Evolutionary conservation across 768 basidiomycete genomes (phyloP).

Genomic region (Suillus americanus): DNA sequence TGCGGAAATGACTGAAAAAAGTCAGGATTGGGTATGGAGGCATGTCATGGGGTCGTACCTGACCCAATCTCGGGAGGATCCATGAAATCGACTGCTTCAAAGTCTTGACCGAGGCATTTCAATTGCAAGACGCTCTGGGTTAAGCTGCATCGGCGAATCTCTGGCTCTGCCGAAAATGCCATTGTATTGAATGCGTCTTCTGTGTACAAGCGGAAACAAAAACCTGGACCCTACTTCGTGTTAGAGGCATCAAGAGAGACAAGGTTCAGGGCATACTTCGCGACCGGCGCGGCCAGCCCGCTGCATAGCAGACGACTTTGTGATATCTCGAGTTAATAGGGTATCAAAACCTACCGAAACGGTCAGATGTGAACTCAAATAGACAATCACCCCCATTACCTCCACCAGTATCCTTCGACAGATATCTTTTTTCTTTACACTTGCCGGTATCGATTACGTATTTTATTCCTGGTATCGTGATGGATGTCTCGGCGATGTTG

Average conservation of each 20-base stretch:
- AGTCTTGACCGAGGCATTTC: constrained; percentile 78
- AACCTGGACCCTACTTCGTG: constrained; percentile 61
- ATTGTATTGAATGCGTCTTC: constrained; percentile 73
- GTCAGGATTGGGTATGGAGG: neutral
- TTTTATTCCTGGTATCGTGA: constrained; percentile 94
- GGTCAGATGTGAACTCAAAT: neutral
- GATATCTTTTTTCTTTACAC: constrained; percentile 90
- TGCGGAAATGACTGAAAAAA: constrained; percentile 52
- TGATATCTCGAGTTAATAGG: constrained; percentile 77
- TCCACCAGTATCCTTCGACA: constrained; percentile 67
- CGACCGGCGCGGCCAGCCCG: constrained; percentile 96
- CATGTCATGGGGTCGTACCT: constrained; percentile 48
- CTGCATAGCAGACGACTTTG: constrained; percentile 89
- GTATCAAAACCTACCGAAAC: constrained; percentile 75
- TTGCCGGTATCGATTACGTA: constrained; percentile 97
- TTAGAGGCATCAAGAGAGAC: constrained; percentile 6
- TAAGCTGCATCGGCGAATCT: constrained; percentile 87
- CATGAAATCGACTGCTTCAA: constrained; percentile 84
- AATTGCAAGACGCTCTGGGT: constrained; percentile 83
- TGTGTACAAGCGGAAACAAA: constrained; percentile 92
- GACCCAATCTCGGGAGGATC: constrained; percentile 78
- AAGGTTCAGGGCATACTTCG: constrained; percentile 50
- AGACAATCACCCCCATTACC: constrained; percentile 38
- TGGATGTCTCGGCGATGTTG: constrained; percentile 97
- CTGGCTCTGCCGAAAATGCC: constrained; percentile 71